These are phyloP conservation scores for Alternaria panax DNA, from an alignment of 2,329 filamentous ascomycete species.

Conservation along the genomic window DNA sequence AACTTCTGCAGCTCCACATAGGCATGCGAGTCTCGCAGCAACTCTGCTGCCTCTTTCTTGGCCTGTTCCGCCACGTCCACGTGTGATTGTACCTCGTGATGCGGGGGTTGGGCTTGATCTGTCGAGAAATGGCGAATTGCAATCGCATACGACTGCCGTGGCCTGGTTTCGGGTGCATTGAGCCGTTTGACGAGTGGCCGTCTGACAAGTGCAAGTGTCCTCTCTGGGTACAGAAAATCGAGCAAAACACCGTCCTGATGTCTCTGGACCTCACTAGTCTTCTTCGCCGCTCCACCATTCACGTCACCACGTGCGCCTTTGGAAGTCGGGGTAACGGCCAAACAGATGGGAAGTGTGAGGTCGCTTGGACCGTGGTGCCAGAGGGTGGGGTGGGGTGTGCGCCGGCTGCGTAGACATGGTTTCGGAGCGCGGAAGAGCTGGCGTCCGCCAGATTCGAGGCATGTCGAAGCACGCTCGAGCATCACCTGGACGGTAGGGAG, in stretches of 20 bases:
- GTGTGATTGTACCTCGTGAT: constrained; percentile 14
- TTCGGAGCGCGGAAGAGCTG: constrained; percentile 56
- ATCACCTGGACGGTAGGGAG: constrained; percentile 50
- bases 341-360: constrained; percentile 50
- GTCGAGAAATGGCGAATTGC: constrained; percentile 40
- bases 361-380: constrained; percentile 63
- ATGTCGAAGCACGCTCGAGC: constrained; percentile 67
- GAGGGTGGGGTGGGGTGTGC: constrained; percentile 62
- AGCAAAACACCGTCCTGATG: constrained; percentile 40
- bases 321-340: constrained; percentile 24
- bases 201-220: constrained; percentile 52
- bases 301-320: constrained; percentile 20
- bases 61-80: constrained; percentile 19
- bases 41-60: constrained; percentile 27
- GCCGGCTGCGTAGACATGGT: constrained; percentile 52
- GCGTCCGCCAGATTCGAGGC: constrained; percentile 64
- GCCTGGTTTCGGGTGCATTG: constrained; percentile 37
- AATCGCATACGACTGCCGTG: constrained; percentile 29
- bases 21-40: constrained; percentile 26
- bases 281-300: constrained; percentile 14
- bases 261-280: constrained; percentile 3
- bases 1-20: constrained; percentile 29
- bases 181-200: constrained; percentile 30
- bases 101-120: constrained; percentile 16
- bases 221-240: constrained; percentile 59